Conservation (phyloP, 2,329 filamentous ascomycete species). For the Aspergillus quadricinctus region DNA sequence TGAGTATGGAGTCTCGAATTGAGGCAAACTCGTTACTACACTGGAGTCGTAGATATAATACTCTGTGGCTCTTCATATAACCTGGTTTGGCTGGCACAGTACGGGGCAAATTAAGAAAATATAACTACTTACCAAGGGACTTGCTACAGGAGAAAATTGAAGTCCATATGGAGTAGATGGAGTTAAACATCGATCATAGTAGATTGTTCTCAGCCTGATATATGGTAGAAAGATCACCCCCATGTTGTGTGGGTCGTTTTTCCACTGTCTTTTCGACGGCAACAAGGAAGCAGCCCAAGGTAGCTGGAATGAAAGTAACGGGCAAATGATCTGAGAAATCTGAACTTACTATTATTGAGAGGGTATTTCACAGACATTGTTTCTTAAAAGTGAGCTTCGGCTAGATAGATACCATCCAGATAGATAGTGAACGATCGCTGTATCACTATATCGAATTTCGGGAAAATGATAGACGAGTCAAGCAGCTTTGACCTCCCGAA, state of each 20-base stretch:
- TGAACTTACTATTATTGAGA: neutral
- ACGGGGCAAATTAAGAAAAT: no score
- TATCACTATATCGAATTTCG: neutral
- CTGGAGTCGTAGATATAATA: neutral
- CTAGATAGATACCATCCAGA: neutral
- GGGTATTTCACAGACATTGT: neutral
- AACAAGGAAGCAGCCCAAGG: neutral
- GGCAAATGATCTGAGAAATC: no score
- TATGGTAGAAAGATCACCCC: neutral
- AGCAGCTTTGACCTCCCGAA: neutral
- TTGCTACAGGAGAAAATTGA: neutral
- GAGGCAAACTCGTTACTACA: neutral
- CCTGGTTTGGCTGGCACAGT: neutral
- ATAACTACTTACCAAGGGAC: neutral
- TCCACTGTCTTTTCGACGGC: neutral
- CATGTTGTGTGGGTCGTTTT: neutral
- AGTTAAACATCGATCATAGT: neutral
- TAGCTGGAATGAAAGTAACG: neutral
- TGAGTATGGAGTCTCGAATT: neutral
- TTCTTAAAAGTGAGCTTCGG: neutral
- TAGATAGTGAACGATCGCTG: no score
- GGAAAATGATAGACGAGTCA: neutral
- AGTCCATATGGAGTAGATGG: neutral
- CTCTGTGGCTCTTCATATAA: neutral
- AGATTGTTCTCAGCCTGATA: neutral